Evolutionary conservation across 805 yeast genomes (phyloP).

Genomic region (Sugiyamaella mastotermitis): DNA sequence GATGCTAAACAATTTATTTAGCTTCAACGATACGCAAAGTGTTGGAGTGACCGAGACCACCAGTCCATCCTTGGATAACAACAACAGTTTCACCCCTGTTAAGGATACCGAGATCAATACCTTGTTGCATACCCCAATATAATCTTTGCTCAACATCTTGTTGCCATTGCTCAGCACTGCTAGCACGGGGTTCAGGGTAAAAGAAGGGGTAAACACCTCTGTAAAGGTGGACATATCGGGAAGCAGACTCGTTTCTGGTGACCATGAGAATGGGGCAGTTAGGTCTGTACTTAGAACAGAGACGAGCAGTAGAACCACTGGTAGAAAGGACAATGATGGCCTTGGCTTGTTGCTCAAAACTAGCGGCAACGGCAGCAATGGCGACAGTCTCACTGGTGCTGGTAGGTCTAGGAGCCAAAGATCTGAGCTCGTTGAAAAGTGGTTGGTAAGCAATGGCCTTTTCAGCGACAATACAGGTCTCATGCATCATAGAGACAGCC

Average conservation of each 20-base stretch:
- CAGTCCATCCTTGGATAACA: conserved; percentile 97
- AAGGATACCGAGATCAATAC: conserved; percentile 79
- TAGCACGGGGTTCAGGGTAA: conserved; percentile 53
- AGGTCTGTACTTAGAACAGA: conserved; percentile 96
- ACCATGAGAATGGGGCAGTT: conserved; percentile 96
- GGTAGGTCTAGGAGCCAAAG: conserved; percentile 80
- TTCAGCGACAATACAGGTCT: conserved; percentile 94
- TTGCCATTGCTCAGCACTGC: conserved; percentile 74
- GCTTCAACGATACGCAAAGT: conserved; percentile 89
- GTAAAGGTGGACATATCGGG: conserved; percentile 92
- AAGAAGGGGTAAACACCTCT: conserved; percentile 98
- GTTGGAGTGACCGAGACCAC: conserved; percentile 98
- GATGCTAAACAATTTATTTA: conserved; percentile 20
- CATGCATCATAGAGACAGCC: conserved; percentile 98
- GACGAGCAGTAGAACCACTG: conserved; percentile 91
- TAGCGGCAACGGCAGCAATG: conserved; percentile 92
- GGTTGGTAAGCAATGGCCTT: conserved; percentile 85
- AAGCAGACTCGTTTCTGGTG: conserved; percentile 89
- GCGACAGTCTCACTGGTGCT: conserved; percentile 95
- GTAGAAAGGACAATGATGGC: conserved; percentile 96
- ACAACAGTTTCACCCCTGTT: conserved; percentile 83
- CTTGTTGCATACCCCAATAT: conserved; percentile 87
- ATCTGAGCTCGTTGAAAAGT: conserved; percentile 81
- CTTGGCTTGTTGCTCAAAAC: conserved; percentile 93
- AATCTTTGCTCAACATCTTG: conserved; percentile 94